Conservation (phyloP, 2,329 filamentous ascomycete genomes). For the Neofusicoccum sp. region DNA sequence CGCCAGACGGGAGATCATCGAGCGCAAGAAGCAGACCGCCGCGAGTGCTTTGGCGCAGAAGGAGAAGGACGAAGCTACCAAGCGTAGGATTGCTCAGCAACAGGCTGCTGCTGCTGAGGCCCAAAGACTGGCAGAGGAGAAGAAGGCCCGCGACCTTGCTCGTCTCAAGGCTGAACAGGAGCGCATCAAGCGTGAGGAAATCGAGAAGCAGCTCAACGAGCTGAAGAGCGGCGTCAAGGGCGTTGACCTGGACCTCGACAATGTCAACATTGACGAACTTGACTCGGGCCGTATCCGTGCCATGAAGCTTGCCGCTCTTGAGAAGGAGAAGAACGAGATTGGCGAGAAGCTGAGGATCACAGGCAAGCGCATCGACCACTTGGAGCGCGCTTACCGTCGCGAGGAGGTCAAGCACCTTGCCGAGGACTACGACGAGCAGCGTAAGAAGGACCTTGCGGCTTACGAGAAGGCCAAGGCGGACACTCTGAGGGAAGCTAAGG, state of each 20-base stretch:
- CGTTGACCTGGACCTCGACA: slow-evolving; percentile 83
- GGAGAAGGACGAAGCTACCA: slow-evolving; percentile 88
- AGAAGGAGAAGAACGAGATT: slow-evolving; percentile 96
- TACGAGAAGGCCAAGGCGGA: slow-evolving; percentile 78
- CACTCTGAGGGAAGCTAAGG: slow-evolving; percentile 75
- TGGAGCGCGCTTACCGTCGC: slow-evolving; percentile 94
- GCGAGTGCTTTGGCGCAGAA: slow-evolving; percentile 82
- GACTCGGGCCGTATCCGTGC: slow-evolving; percentile 70
- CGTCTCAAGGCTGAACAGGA: slow-evolving; percentile 63
- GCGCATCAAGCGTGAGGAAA: slow-evolving; percentile 49
- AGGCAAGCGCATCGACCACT: slow-evolving; percentile 92
- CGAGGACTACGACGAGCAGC: slow-evolving; percentile 81
- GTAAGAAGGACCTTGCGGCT: slow-evolving; percentile 70
- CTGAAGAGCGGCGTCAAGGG: slow-evolving; percentile 87
- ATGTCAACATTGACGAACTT: slow-evolving; percentile 73
- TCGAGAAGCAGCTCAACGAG: slow-evolving; percentile 88
- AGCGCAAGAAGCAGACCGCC: slow-evolving; percentile 96
- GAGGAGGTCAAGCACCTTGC: slow-evolving; percentile 91
- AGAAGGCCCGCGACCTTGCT: slow-evolving; percentile 86
- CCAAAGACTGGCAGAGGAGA: slow-evolving; percentile 85
- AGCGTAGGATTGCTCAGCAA: slow-evolving; percentile 82
- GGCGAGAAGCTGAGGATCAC: slow-evolving; percentile 87
- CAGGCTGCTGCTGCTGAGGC: slow-evolving; percentile 88
- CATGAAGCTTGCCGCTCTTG: slow-evolving; percentile 91
- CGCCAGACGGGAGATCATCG: slow-evolving; percentile 83